phyloP scores from a whole-genome alignment of 176 grass and related monocot species.

The Tuctoria greenei region DNA sequence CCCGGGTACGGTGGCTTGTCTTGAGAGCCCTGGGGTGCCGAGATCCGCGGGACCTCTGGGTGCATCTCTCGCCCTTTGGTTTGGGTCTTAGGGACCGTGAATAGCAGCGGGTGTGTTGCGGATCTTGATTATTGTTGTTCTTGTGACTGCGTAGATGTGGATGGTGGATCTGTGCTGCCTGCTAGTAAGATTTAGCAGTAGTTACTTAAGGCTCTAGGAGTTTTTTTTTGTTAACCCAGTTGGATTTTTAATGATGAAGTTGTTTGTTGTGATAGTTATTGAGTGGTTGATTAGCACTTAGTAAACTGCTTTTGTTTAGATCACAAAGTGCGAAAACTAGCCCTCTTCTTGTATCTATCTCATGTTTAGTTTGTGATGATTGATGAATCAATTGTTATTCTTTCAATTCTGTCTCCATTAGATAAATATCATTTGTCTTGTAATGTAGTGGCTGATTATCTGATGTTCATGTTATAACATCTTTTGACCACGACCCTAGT shows the following conservation, averaged over 20 bases:
- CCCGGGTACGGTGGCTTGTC: neutral
- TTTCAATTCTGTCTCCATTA: neutral
- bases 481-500: neutral
- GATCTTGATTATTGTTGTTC: neutral
- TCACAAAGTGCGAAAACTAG: no score
- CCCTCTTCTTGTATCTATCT: neutral
- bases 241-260: neutral
- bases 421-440: neutral
- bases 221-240: neutral
- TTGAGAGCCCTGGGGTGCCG: neutral
- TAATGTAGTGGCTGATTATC: neutral
- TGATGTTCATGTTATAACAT: neutral
- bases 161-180: neutral
- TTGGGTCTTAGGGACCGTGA: neutral
- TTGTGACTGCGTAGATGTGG: neutral
- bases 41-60: neutral
- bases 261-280: neutral
- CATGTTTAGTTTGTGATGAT: neutral
- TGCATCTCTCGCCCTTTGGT: neutral
- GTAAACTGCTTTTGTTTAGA: neutral
- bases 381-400: neutral
- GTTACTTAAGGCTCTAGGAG: neutral
- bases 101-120: neutral
- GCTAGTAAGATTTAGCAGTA: neutral
- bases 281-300: neutral